Conservation (phyloP, 2,329 filamentous ascomycete species). For the Lasiodiplodia hormozganensis region DNA sequence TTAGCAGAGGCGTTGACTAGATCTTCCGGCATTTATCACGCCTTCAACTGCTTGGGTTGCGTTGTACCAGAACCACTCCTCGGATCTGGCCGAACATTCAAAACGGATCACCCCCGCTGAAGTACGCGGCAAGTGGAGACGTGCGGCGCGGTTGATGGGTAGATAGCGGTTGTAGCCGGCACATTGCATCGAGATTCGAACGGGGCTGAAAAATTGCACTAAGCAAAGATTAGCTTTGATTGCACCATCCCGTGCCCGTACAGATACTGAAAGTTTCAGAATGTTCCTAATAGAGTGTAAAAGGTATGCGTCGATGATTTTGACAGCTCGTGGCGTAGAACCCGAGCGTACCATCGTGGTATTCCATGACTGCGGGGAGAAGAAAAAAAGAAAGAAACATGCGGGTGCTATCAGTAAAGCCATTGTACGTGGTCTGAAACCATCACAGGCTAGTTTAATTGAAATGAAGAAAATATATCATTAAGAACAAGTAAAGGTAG, state of each 20-base stretch:
- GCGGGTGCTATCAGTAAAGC: not conserved
- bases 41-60: slow-evolving; percentile 1
- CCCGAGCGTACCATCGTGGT: not conserved
- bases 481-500: not conserved
- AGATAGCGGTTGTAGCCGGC: not conserved
- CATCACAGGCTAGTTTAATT: not conserved
- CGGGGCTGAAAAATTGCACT: not conserved
- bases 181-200: not conserved
- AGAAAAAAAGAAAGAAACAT: not conserved
- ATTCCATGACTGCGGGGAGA: not conserved
- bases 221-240: not conserved
- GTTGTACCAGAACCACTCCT: not conserved
- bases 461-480: not conserved
- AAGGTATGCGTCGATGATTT: no score
- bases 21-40: not conserved
- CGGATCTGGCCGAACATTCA: not conserved
- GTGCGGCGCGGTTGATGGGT: not conserved
- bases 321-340: no score
- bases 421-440: not conserved
- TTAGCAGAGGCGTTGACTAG: not conserved
- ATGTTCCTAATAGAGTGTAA: no score
- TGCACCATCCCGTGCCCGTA: slow-evolving; percentile 2
- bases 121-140: slow-evolving; percentile 9
- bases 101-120: not conserved
- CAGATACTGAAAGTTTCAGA: no score